phyloP scores from a whole-genome alignment of 495 filamentous ascomycete genomes.

The Trichocladium uniseriatum region DNA sequence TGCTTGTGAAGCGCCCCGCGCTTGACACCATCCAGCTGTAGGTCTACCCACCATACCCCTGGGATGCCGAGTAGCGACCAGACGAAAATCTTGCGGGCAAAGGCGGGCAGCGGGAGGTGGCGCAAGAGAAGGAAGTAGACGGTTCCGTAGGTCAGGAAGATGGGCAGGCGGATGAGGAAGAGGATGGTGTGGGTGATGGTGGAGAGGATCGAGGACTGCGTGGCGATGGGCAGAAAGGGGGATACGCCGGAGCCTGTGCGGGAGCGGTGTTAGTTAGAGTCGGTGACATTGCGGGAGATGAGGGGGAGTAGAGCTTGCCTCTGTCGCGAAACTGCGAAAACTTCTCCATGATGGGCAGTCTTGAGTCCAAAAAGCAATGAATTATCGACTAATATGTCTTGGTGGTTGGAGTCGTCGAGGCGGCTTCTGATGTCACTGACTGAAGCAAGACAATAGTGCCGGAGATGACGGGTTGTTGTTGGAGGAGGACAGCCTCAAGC shows the following conservation, averaged over 20 bases:
- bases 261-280: constrained; percentile 11
- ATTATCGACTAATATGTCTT: not conserved
- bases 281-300: not conserved
- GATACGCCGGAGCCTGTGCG: constrained; percentile 82
- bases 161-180: constrained; percentile 69
- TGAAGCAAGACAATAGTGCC: too few species aligned
- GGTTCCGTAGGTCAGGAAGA: constrained; percentile 58
- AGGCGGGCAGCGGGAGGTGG: constrained; percentile 74
- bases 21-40: constrained; percentile 90
- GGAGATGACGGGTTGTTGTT: too few species aligned
- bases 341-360: constrained; percentile 67
- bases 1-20: constrained; percentile 61
- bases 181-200: constrained; percentile 58
- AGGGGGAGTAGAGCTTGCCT: constrained; percentile 50
- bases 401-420: too few species aligned
- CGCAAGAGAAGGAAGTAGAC: constrained; percentile 74
- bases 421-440: too few species aligned
- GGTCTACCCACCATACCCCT: constrained; percentile 94
- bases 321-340: constrained; percentile 92
- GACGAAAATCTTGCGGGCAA: constrained; percentile 69
- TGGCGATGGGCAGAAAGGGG: constrained; percentile 77
- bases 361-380: too few species aligned
- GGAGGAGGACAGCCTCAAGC: too few species aligned
- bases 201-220: constrained; percentile 48
- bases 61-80: constrained; percentile 81